Base-by-base conservation (phyloP, 352 stramenopile species). In the Globisporangium viniferum region DNA sequence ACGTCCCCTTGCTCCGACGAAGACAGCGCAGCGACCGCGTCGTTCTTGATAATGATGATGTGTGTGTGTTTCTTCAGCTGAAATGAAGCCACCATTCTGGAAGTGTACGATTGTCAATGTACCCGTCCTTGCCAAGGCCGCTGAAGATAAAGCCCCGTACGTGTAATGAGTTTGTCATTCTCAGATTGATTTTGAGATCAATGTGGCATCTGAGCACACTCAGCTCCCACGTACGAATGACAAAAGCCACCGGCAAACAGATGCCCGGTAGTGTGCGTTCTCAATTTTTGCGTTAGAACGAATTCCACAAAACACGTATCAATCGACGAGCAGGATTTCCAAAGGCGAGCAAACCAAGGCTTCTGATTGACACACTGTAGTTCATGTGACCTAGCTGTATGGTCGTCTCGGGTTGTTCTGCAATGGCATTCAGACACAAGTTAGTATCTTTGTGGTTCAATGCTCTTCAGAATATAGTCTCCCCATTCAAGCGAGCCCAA, bases 391-490 rank as follows among this genome's bases (percentile, higher is more conserved):
- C 57, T 44, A 73, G 64, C 44, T 73, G 62, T 72, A 73, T n/a
- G 62, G 68, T 10, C 68, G 55, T 24, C 68, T 56, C 2, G 68
- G 68, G 20, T 73, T 73, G 56, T 73, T 73, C 68, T 73, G 41
- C 10, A 27, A 54, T 6, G 3, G 14, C 33, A 41, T 27, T 12
- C 36, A 48, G 14, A 24, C 8, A 24, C 24, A 24, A 24, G 24
- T 24, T 24, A 24, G 24, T 24, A 24, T 24, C 24, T 24, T 22
- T 18, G 39, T 46, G 18, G 8, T 44, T 46, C 24, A 12, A 46
- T 46, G 12, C 39, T 46, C 39, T 20, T 46, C 39, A 46, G 24
- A 46, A 46, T 12, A 46, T 20, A 46, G 5, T 14, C 31, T 41
- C 9, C 15, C 39, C 15, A 41, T 24, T 41, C 27, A 22, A 33